phyloP scores from a whole-genome alignment of 148 eudicot genomes.

The Dysphania ambrosioides region DNA sequence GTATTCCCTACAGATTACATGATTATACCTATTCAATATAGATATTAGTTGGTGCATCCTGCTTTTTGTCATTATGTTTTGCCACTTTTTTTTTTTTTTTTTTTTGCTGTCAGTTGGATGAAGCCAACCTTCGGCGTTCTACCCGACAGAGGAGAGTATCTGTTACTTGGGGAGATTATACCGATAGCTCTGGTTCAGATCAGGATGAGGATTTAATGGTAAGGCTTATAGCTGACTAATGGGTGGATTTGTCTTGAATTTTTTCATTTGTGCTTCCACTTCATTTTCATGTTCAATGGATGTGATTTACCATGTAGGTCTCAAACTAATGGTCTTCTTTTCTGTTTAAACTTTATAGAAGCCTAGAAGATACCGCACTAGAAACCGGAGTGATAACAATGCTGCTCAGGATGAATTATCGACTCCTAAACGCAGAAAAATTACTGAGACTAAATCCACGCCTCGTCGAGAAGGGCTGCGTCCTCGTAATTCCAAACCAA shows the following conservation, averaged over 20 bases:
- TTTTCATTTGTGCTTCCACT: constrained; percentile 19
- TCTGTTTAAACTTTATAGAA: constrained; percentile 40
- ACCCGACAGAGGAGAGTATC: constrained; percentile 85
- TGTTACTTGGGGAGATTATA: constrained; percentile 65
- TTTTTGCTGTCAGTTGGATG: constrained; percentile 53
- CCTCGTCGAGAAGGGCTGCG: constrained; percentile 87
- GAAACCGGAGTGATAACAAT: constrained; percentile 50
- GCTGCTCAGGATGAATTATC: constrained; percentile 50
- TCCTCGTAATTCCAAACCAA: constrained; percentile 68
- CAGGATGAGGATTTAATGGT: constrained; percentile 87
- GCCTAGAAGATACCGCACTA: constrained; percentile 59
- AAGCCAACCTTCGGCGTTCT: constrained; percentile 79
- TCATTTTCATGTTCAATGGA: constrained; percentile 12
- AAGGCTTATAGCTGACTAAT: constrained; percentile 29
- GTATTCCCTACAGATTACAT: constrained; percentile 4
- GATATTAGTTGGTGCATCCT: constrained; percentile 8
- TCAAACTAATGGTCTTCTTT: constrained; percentile 15
- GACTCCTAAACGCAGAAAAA: constrained; percentile 47
- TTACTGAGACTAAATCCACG: constrained; percentile 32
- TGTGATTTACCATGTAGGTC: constrained; percentile 15
- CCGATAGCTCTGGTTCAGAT: constrained; percentile 84
- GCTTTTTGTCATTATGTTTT: constrained; percentile 20
- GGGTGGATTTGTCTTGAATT: constrained; percentile 1
- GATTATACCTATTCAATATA: not conserved
- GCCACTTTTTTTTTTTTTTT: constrained; percentile 1